Evolutionary conservation across 148 eudicot species (phyloP).

Genomic region (Oxyria digyna): DNA sequence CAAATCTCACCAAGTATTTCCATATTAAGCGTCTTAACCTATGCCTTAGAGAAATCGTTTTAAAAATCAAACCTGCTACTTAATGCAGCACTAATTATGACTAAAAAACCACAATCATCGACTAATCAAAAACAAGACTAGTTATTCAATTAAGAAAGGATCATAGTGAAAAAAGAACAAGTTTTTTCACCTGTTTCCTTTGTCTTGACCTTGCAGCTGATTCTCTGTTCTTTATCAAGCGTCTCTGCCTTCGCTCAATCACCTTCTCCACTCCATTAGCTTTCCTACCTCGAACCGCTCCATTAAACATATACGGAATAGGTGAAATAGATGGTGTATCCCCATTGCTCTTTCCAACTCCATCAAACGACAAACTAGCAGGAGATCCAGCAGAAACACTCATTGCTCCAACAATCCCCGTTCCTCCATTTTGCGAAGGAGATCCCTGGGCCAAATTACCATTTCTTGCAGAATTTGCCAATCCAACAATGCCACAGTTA

Average conservation of each 20-base stretch:
- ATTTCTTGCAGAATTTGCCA: constrained; percentile 31
- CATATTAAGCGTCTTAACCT: too few species aligned
- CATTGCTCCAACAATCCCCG: constrained; percentile 16
- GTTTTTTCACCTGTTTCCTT: constrained; percentile 71
- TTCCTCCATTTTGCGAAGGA: constrained; percentile 36
- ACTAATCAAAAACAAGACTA: background rate
- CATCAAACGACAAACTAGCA: constrained; percentile 57
- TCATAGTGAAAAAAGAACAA: constrained; percentile 4
- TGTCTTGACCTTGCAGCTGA: constrained; percentile 96
- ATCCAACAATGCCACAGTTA: constrained; percentile 46
- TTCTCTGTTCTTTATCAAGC: constrained; percentile 90
- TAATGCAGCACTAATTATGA: background rate
- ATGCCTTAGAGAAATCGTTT: too few species aligned
- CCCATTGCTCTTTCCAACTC: constrained; percentile 65
- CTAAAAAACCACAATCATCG: background rate
- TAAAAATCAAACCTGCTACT: background rate
- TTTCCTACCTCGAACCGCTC: constrained; percentile 59
- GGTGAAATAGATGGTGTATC: constrained; percentile 75
- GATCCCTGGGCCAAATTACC: constrained; percentile 33
- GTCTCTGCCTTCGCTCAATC: constrained; percentile 82
- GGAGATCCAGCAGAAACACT: constrained; percentile 62
- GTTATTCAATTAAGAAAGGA: background rate
- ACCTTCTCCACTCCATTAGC: constrained; percentile 60
- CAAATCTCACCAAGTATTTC: too few species aligned
- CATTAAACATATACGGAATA: constrained; percentile 63